These are phyloP conservation scores for Capronia coronata DNA, from an alignment of 2,329 filamentous ascomycete species.

Conservation along the genomic window DNA sequence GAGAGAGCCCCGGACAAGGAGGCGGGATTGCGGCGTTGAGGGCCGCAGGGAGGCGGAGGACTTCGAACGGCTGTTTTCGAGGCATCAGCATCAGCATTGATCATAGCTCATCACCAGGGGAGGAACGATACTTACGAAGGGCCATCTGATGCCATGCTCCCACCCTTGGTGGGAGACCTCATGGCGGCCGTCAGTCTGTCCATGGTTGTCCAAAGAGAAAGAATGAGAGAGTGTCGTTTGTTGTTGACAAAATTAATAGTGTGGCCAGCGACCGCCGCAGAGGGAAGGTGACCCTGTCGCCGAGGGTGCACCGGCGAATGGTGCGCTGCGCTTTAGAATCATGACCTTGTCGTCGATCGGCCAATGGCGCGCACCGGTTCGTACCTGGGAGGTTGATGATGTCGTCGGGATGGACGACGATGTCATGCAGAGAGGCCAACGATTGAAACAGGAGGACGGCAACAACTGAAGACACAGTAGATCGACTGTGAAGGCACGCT, in stretches of 20 bases:
- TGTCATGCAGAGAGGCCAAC: not conserved
- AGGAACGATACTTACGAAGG: not conserved
- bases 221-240: not conserved
- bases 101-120: not conserved
- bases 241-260: not conserved
- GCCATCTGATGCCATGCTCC: not conserved
- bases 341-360: conserved; percentile 10
- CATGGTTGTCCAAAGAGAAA: not conserved
- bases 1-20: conserved; percentile 5
- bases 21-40: conserved; percentile 9
- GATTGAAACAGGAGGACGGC: not conserved
- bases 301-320: conserved; percentile 12
- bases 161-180: conserved; percentile 4
- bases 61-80: not conserved
- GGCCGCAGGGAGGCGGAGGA: conserved; percentile 9
- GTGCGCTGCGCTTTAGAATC: conserved; percentile 1
- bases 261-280: not conserved
- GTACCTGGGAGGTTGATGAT: not conserved
- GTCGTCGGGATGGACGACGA: conserved; percentile 1
- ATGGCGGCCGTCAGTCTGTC: not conserved
- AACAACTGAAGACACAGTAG: not conserved
- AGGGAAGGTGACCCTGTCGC: no score
- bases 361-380: conserved; percentile 15
- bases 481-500: not conserved
- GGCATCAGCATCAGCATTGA: not conserved